Percentiles rank a stretch among this genome's conserved stretches.
Evolutionary conservation across 1,284 basidiomycete genomes (phyloP).

Genomic region (Sporisorium sorghi): DNA sequence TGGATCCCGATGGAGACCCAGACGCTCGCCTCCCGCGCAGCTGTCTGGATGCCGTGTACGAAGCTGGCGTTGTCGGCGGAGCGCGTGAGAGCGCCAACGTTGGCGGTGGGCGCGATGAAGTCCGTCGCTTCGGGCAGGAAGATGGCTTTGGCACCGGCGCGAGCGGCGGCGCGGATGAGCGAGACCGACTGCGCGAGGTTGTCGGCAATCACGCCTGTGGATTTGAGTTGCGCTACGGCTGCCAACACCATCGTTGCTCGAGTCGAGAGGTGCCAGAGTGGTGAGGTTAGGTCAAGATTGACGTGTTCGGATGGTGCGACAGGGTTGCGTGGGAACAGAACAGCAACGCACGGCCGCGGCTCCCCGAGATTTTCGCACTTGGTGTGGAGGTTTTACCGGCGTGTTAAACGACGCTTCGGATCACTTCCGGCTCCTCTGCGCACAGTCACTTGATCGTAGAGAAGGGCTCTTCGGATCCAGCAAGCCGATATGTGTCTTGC

Average conservation of each 20-base stretch:
- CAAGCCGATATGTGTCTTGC: neutral
- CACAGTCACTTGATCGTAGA: neutral
- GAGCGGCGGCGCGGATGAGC: constrained; percentile 67
- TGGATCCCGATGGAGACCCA: constrained; percentile 72
- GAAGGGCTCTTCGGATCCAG: neutral
- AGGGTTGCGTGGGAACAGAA: neutral
- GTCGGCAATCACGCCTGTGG: constrained; percentile 56
- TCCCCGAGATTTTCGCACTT: neutral
- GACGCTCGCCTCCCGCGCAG: constrained; percentile 69
- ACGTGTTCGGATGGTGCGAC: neutral
- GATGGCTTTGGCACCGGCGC: constrained; percentile 70
- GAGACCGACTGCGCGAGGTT: constrained; percentile 50
- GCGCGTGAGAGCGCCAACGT: constrained; percentile 59
- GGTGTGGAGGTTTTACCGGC: constrained; percentile 7
- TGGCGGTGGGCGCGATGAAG: constrained; percentile 71
- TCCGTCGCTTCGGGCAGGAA: constrained; percentile 73
- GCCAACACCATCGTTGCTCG: constrained; percentile 52
- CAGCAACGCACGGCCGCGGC: constrained; percentile 7
- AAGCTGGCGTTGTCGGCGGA: constrained; percentile 63
- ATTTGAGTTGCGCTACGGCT: constrained; percentile 64
- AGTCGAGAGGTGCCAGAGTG: too few relatives aligned
- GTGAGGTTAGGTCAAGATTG: too few relatives aligned
- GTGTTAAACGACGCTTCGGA: neutral
- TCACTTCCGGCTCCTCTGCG: neutral
- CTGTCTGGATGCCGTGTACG: constrained; percentile 67